Percentiles rank a stretch among this genome's conserved stretches.
Evolutionary conservation across 148 eudicot species (phyloP).

Genomic region (Nepenthes mirabilis): DNA sequence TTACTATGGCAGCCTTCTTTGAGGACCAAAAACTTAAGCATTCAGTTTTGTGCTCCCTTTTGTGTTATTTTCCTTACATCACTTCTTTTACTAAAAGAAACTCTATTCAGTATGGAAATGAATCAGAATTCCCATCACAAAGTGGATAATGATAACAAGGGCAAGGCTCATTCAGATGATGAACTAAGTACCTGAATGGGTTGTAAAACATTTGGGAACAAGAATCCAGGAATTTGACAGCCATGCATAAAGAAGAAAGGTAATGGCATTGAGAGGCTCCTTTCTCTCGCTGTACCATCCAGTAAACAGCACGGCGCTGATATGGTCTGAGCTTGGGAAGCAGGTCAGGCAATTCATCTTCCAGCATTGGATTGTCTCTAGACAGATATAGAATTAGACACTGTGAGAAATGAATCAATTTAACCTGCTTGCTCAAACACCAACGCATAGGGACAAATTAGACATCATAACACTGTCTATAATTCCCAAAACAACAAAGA

Average conservation of each 20-base stretch:
- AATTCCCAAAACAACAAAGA: background rate
- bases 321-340: slow-evolving; percentile 90
- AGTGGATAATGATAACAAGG: too few relatives aligned
- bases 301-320: slow-evolving; percentile 89
- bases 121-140: too few relatives aligned
- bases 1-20: too few relatives aligned
- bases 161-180: too few relatives aligned
- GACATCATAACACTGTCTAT: too few relatives aligned
- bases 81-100: too few relatives aligned
- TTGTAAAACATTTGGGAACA: slow-evolving; percentile 64
- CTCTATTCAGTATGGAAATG: too few relatives aligned
- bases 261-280: slow-evolving; percentile 26
- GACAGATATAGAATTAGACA: slow-evolving; percentile 4
- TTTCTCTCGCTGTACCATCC: slow-evolving; percentile 93
- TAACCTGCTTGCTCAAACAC: too few relatives aligned
- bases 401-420: background rate
- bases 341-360: slow-evolving; percentile 56
- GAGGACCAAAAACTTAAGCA: too few relatives aligned
- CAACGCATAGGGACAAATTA: too few relatives aligned
- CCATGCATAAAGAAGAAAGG: slow-evolving; percentile 57
- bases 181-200: slow-evolving; percentile 56
- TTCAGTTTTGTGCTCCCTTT: too few relatives aligned
- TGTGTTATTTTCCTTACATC: too few relatives aligned
- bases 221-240: slow-evolving; percentile 67
- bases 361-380: slow-evolving; percentile 70